These are phyloP conservation scores for Phyllosticta citribraziliensis DNA, from an alignment of 2,329 filamentous ascomycete genomes.

Conservation along the genomic window DNA sequence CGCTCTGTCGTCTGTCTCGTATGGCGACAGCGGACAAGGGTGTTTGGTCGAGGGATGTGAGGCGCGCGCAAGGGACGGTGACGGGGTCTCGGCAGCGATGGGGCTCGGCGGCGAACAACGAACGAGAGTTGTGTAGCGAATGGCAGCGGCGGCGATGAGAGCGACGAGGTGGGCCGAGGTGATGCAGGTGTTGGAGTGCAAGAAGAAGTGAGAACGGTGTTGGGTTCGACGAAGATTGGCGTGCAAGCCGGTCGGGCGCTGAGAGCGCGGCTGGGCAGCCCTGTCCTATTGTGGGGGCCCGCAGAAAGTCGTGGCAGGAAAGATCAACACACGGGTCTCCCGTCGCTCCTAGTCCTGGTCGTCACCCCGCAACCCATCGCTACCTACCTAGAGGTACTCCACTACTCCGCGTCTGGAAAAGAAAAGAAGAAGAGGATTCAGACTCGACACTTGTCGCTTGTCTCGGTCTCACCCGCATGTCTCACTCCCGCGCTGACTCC, in stretches of 20 bases:
- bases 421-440: no score
- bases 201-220: background rate
- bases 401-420: background rate
- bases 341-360: background rate
- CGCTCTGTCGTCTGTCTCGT: background rate
- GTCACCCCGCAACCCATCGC: background rate
- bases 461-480: background rate
- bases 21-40: background rate
- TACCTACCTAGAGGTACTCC: no score
- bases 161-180: background rate
- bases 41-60: background rate
- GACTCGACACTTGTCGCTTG: background rate
- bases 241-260: background rate
- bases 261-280: background rate
- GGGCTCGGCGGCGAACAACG: background rate
- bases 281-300: background rate
- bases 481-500: background rate
- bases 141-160: background rate
- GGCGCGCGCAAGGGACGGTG: conserved; percentile 1
- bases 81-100: background rate
- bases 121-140: background rate
- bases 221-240: background rate
- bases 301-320: background rate
- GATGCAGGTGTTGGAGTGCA: background rate
- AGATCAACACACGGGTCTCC: background rate